Conservation (phyloP, 129 eudicot genomes). For the Daucus carota region DNA sequence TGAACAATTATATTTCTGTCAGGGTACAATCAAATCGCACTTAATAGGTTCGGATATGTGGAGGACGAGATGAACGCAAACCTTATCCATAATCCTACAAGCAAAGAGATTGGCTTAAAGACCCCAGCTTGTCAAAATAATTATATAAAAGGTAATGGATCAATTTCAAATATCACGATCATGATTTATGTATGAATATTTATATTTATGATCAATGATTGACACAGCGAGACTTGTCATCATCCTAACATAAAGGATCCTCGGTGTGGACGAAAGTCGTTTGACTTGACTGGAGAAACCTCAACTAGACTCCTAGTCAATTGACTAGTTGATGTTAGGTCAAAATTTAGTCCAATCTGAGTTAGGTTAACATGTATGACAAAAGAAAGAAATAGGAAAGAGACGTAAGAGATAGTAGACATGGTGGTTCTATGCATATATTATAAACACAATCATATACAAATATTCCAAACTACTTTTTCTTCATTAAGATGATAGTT, state of each 20-base stretch:
- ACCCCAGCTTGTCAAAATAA: neutral
- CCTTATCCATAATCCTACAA: neutral
- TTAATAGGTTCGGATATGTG: neutral
- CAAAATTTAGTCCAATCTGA: too few relatives aligned
- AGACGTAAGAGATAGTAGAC: neutral
- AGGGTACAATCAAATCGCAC: neutral
- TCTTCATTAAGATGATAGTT: neutral
- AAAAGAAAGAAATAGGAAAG: too few relatives aligned
- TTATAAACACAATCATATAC: neutral
- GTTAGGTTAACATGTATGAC: too few relatives aligned
- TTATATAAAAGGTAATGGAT: neutral
- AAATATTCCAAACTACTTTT: too few relatives aligned
- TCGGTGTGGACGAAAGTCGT: neutral
- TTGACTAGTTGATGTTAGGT: too few relatives aligned
- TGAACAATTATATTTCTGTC: neutral
- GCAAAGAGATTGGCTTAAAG: neutral
- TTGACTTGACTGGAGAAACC: neutral
- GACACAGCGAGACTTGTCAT: neutral
- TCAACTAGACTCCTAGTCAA: neutral
- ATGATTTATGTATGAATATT: too few relatives aligned
- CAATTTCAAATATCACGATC: too few relatives aligned
- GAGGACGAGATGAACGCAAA: neutral
- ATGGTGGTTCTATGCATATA: neutral
- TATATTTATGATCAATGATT: too few relatives aligned
- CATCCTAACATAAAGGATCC: neutral